Evolutionary conservation across 495 filamentous ascomycete genomes (phyloP).

Genomic region (Penicillium lividum): DNA sequence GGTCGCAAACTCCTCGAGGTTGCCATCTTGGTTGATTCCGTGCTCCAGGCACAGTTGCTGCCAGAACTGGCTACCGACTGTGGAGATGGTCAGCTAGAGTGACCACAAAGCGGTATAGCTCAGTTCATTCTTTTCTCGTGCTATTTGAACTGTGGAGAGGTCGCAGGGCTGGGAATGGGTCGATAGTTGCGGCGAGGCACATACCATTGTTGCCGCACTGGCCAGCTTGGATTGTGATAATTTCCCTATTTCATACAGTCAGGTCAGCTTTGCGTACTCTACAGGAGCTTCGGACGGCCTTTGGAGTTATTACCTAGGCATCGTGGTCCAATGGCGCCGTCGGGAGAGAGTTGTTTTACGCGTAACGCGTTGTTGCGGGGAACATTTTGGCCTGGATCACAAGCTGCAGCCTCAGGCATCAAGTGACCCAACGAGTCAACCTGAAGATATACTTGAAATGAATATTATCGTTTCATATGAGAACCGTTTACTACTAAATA

Average conservation of each 20-base stretch:
- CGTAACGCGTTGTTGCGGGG: constrained; percentile 44
- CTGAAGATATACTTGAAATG: background rate
- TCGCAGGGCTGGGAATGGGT: background rate
- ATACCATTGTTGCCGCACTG: constrained; percentile 99
- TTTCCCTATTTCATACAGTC: constrained; percentile 68
- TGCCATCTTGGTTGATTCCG: constrained; percentile 95
- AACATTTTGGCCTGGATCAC: constrained; percentile 24
- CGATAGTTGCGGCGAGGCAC: constrained; percentile 31
- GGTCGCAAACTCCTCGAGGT: constrained; percentile 92
- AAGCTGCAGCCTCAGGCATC: constrained; percentile 35
- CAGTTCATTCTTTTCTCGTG: background rate
- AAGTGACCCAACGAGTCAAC: background rate
- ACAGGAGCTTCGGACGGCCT: background rate
- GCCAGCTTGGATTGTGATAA: constrained; percentile 98
- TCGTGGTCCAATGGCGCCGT: constrained; percentile 29
- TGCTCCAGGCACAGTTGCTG: constrained; percentile 97
- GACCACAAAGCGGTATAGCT: background rate
- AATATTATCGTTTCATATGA: background rate
- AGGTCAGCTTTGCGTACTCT: constrained; percentile 5
- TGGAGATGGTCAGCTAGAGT: constrained; percentile 18
- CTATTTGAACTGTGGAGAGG: background rate
- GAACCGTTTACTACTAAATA: no score
- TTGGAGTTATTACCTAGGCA: constrained; percentile 43
- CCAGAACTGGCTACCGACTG: constrained; percentile 95
- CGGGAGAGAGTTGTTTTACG: constrained; percentile 32